Conservation (phyloP, 106 monocot genomes). For the Acanthochlamys bracteata region DNA sequence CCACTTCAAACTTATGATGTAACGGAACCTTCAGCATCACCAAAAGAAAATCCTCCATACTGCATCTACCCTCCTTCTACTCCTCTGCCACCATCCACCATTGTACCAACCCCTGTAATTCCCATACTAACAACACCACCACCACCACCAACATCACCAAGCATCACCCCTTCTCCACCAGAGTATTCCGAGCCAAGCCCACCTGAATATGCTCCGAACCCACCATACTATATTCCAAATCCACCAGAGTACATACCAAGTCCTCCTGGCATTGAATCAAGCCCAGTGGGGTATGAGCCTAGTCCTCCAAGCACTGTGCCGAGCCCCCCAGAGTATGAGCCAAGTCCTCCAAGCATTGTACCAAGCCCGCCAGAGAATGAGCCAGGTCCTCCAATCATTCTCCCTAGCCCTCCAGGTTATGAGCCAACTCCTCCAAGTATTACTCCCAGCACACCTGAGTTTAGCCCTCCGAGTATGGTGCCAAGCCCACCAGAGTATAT, state of each 20-base stretch:
- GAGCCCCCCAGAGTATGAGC: not conserved
- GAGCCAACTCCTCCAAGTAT: not conserved
- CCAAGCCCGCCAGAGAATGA: constrained; percentile 9
- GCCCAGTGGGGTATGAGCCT: constrained; percentile 24
- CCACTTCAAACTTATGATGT: constrained; percentile 30
- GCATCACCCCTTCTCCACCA: constrained; percentile 11
- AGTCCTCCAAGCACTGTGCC: constrained; percentile 36
- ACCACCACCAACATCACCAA: constrained; percentile 10
- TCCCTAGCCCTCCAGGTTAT: not conserved
- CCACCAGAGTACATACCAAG: not conserved
- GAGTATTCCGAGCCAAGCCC: constrained; percentile 2
- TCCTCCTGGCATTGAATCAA: constrained; percentile 5
- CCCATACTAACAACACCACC: constrained; percentile 9
- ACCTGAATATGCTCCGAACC: constrained; percentile 1
- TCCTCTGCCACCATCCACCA: constrained; percentile 10
- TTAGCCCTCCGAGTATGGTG: not conserved
- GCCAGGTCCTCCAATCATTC: constrained; percentile 6
- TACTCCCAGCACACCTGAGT: constrained; percentile 9
- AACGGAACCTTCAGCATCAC: constrained; percentile 31
- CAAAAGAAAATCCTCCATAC: constrained; percentile 20
- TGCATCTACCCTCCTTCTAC: constrained; percentile 31
- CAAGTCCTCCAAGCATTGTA: constrained; percentile 6
- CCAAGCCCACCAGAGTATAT: constrained; percentile 2
- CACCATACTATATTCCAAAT: not conserved
- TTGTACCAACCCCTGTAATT: constrained; percentile 4